Conservation (phyloP, 1,284 basidiomycete genomes). For the Trichosporon sp. region DNA sequence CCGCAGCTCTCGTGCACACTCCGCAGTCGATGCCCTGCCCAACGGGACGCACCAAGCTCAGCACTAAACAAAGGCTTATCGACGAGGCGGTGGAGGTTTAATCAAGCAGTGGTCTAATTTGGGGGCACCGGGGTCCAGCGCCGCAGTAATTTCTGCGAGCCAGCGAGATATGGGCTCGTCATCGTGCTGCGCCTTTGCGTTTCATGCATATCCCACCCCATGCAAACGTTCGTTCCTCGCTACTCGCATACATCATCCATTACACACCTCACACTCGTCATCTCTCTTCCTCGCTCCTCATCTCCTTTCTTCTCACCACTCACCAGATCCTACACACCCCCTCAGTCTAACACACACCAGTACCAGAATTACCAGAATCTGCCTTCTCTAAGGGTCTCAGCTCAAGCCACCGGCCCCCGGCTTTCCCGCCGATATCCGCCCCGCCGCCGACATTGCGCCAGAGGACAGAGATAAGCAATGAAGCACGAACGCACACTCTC, state of each 20-base stretch:
- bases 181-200: background rate
- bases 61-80: background rate
- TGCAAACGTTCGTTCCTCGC: background rate
- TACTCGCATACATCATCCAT: conserved; percentile 2
- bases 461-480: background rate
- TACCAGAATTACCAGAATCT: too few relatives aligned
- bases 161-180: background rate
- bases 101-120: background rate
- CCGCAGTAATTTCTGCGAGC: too few relatives aligned
- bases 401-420: background rate
- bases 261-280: background rate
- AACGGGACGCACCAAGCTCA: background rate
- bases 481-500: background rate
- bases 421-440: background rate
- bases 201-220: background rate
- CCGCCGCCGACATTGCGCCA: background rate
- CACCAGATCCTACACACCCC: too few relatives aligned
- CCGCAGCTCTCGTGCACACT: too few relatives aligned
- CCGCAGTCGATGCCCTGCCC: too few relatives aligned
- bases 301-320: background rate
- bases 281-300: background rate
- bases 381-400: background rate
- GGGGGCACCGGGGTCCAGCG: too few relatives aligned
- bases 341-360: too few relatives aligned
- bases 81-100: background rate